Evolutionary conservation across 2,329 filamentous ascomycete species (phyloP).

Genomic region (Fusarium tjaetaba): DNA sequence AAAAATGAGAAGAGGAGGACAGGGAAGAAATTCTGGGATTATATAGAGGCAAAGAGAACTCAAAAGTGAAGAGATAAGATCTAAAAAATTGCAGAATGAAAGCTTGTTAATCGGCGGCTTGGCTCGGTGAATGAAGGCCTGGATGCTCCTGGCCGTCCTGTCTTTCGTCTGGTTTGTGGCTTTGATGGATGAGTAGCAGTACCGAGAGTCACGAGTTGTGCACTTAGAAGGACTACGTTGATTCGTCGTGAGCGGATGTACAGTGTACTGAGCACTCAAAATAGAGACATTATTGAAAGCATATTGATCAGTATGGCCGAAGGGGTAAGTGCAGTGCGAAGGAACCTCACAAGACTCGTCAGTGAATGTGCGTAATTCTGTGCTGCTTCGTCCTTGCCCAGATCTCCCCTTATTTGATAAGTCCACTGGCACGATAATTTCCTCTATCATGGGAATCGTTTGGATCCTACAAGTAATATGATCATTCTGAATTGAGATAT

Average conservation of each 20-base stretch:
- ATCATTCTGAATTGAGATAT: fast-evolving
- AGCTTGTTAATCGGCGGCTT: not conserved
- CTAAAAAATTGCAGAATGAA: not conserved
- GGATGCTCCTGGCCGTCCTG: not conserved
- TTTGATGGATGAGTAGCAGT: not conserved
- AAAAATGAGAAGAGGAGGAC: not conserved
- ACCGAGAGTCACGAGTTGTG: not conserved
- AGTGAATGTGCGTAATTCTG: not conserved
- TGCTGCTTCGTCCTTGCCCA: not conserved
- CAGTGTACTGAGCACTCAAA: not conserved
- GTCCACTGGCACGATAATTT: not conserved
- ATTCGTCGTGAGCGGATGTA: not conserved
- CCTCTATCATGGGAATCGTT: not conserved
- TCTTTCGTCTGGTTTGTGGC: not conserved
- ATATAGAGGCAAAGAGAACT: not conserved
- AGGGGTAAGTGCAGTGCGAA: not conserved
- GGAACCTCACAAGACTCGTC: fast-evolving
- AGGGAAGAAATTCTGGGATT: not conserved
- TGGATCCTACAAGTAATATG: not conserved
- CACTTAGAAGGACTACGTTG: fast-evolving
- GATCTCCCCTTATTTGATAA: fast-evolving
- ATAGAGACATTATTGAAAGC: not conserved
- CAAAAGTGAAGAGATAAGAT: not conserved
- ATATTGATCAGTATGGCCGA: not conserved
- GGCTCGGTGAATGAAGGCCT: not conserved